phyloP scores from a whole-genome alignment of 164 flowering plant species.

The Piper betle region DNA sequence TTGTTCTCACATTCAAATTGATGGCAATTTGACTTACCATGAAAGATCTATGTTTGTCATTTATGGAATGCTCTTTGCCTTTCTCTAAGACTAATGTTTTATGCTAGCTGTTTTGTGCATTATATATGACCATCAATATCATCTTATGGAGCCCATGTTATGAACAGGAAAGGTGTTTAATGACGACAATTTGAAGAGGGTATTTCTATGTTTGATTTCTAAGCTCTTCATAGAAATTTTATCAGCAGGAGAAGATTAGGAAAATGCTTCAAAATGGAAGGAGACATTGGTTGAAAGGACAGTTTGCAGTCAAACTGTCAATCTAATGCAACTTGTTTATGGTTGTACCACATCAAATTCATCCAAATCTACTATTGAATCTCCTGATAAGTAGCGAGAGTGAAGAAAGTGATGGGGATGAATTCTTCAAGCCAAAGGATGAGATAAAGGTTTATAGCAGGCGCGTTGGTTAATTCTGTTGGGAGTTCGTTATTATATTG shows the following conservation, averaged over 20 bases:
- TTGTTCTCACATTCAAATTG: no score
- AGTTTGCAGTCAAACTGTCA: conserved; percentile 23
- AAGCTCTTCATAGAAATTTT: neutral
- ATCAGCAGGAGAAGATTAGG: conserved; percentile 36
- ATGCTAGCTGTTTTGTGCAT: no score
- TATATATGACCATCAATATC: no score
- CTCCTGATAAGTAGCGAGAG: conserved; percentile 27
- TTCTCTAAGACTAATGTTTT: no score
- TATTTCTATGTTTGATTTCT: neutral
- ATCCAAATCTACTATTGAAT: conserved; percentile 15
- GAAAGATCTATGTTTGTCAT: no score
- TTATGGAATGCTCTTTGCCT: no score
- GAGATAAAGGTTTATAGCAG: conserved; percentile 38
- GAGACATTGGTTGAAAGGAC: conserved; percentile 50
- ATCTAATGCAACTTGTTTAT: conserved; percentile 87
- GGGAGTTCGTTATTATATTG: neutral
- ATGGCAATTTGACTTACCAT: no score
- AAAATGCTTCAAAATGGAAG: conserved; percentile 72
- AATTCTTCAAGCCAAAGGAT: conserved; percentile 76
- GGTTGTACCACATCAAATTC: conserved; percentile 31
- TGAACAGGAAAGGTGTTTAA: no score
- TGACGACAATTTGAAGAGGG: no score
- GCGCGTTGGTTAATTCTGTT: no score
- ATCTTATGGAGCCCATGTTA: no score
- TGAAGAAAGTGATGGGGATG: conserved; percentile 63